A percentile compares a stretch with the other conserved stretches of the same genome.
These are phyloP conservation scores for Fusarium chaquense DNA, from an alignment of 2,329 filamentous ascomycete species.

Conservation along the genomic window DNA sequence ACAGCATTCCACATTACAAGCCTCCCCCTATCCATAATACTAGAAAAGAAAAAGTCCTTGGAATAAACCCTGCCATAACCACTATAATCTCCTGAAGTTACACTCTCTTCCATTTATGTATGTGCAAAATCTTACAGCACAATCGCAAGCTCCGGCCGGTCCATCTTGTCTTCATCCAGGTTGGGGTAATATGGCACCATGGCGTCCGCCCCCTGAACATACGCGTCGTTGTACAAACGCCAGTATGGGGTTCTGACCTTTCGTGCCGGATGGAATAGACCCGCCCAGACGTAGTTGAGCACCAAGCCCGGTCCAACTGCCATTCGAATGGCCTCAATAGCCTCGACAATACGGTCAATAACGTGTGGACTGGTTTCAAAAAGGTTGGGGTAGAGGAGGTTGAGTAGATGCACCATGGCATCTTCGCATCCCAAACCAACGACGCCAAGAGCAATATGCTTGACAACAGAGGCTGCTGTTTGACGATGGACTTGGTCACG, in stretches of 20 bases:
- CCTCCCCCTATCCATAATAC: conserved; percentile 30
- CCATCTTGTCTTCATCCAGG: conserved; percentile 82
- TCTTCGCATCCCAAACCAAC: conserved; percentile 97
- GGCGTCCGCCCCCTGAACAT: conserved; percentile 91
- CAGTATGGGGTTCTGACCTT: conserved; percentile 97
- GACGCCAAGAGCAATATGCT: conserved; percentile 97
- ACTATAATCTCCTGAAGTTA: conserved; percentile 18
- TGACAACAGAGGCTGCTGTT: conserved; percentile 95
- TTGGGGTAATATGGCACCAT: conserved; percentile 98
- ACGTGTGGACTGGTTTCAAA: conserved; percentile 99
- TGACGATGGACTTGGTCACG: conserved; percentile 98
- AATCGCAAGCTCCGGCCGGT: conserved; percentile 84
- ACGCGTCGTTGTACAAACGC: conserved; percentile 96
- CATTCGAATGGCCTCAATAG: conserved; percentile 94
- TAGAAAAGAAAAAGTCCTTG: conserved; percentile 23
- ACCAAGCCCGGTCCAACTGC: conserved; percentile 92
- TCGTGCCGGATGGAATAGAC: conserved; percentile 94
- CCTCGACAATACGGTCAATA: conserved; percentile 97
- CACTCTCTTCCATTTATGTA: conserved; percentile 9
- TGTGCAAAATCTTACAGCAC: conserved; percentile 69
- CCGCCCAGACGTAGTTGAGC: conserved; percentile 98
- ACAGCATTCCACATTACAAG: conserved; percentile 47
- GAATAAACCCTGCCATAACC: conserved; percentile 23
- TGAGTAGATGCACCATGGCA: conserved; percentile 97
- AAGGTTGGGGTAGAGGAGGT: conserved; percentile 94